A percentile compares a stretch with the other conserved stretches of the same genome.
Evolutionary conservation across 1,284 basidiomycete species (phyloP).

Genomic region (Tylopilus sp.): DNA sequence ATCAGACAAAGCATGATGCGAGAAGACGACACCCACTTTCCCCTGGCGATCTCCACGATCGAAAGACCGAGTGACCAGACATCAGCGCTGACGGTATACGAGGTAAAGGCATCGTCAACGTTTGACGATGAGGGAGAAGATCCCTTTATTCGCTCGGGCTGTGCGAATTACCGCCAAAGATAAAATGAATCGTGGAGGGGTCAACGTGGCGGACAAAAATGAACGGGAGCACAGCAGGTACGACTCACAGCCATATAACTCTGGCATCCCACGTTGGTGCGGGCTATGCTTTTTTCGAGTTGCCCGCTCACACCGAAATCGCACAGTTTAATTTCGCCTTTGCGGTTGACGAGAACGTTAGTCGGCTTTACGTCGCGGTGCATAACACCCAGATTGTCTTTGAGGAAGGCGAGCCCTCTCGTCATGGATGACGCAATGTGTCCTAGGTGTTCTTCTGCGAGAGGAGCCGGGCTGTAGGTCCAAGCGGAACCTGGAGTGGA

Average conservation of each 20-base stretch:
- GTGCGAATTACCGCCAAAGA: conserved; percentile 1
- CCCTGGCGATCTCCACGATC: conserved; percentile 91
- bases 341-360: conserved; percentile 88
- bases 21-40: conserved; percentile 31
- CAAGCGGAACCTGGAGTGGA: conserved; percentile 32
- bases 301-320: conserved; percentile 99
- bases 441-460: conserved; percentile 49
- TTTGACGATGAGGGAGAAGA: conserved; percentile 58
- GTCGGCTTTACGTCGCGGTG: conserved; percentile 98
- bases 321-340: conserved; percentile 90
- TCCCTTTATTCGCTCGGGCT: conserved; percentile 95
- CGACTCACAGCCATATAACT: conserved; percentile 93
- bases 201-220: conserved; percentile 1
- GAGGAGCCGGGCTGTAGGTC: conserved; percentile 34
- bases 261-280: conserved; percentile 98
- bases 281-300: conserved; percentile 91
- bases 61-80: conserved; percentile 98
- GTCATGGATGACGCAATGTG: conserved; percentile 82
- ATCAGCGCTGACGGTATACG: conserved; percentile 95
- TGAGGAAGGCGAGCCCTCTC: conserved; percentile 90
- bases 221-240: not conserved
- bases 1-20: conserved; percentile 1
- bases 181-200: conserved; percentile 2
- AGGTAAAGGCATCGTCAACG: conserved; percentile 39
- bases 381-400: conserved; percentile 95